These are phyloP conservation scores for Straminergon stramineum DNA, from an alignment of 225 moss, liverwort and hornwort genomes.

Conservation along the genomic window DNA sequence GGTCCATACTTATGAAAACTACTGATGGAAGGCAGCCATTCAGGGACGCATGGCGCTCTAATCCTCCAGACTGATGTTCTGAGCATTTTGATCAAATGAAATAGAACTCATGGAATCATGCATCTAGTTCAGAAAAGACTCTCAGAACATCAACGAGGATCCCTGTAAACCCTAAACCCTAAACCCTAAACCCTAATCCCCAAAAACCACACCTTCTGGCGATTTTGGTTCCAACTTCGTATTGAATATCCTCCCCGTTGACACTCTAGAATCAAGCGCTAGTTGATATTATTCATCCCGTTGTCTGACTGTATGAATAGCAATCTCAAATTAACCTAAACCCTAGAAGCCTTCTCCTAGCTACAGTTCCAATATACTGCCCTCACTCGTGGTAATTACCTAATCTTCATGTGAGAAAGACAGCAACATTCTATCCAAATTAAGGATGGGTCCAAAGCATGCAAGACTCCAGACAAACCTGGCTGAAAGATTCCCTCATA, in stretches of 20 bases:
- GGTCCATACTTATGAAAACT: neutral
- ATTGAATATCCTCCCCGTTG: neutral
- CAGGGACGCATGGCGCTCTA: neutral
- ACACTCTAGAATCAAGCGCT: conserved; percentile 29
- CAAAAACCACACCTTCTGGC: neutral
- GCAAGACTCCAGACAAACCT: neutral
- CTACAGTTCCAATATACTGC: neutral
- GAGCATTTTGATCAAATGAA: neutral
- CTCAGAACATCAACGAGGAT: neutral
- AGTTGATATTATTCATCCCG: neutral
- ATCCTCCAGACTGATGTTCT: neutral
- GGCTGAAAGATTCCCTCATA: neutral
- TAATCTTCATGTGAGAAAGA: neutral
- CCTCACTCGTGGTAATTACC: neutral
- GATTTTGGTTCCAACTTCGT: neutral
- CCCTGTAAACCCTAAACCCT: neutral
- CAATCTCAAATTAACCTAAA: neutral
- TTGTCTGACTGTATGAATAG: neutral
- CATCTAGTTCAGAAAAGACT: neutral
- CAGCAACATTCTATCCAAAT: neutral
- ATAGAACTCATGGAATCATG: neutral
- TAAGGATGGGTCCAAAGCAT: neutral
- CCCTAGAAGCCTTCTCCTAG: neutral
- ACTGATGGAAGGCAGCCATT: neutral
- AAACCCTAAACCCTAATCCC: neutral